Base-by-base conservation (phyloP, 1,284 basidiomycete species). In the Trichosporon coremiiforme region DNA sequence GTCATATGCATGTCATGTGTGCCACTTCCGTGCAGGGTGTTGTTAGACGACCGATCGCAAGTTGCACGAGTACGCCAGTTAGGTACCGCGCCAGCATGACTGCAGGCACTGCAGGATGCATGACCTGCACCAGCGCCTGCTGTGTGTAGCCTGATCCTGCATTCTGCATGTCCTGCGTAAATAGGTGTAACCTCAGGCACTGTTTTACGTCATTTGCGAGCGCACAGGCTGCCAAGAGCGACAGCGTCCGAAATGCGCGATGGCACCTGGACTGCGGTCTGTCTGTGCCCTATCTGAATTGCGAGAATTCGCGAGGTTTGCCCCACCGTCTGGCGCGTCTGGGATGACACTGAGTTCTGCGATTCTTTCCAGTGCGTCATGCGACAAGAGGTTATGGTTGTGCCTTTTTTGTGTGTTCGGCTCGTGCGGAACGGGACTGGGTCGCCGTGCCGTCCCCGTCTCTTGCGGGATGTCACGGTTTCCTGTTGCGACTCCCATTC, bases 1-100 rank as follows among this genome's bases (percentile, higher is more conserved):
- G 50, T 53, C 50, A 53, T 53, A 53, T 4, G 9, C 7, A 53
- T 10, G 50, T 53, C 50, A 53, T 53, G 50, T 53, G 50, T 53
- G 10, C 50, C 50, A 53, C 25, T 8, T 25, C n/a, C 50, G 6
- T 53, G 20, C 25, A 4, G n/a, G 20, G 20, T 53, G 50, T 22
- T 22, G 50, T 22, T 25, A 25, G 25, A 25, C 25, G 25, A 25
- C 25, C 25, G 25, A 25, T 25, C 25, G 25, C 25, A 25, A 25
- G 25, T 25, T 25, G 25, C 25, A 25, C 25, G 25, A 25, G 25
- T 25, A 25, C 25, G 25, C 25, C 25, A 25, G 25, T 25, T 25
- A 25, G 25, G 25, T 25, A 25, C 25, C 25, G 25, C 15, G 41
- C 8, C 41, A 45, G 41, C 5, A 38, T 38, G 36, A 13, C 36